phyloP scores from a whole-genome alignment of 2,329 filamentous ascomycete genomes.

The Colletotrichum tanaceti region DNA sequence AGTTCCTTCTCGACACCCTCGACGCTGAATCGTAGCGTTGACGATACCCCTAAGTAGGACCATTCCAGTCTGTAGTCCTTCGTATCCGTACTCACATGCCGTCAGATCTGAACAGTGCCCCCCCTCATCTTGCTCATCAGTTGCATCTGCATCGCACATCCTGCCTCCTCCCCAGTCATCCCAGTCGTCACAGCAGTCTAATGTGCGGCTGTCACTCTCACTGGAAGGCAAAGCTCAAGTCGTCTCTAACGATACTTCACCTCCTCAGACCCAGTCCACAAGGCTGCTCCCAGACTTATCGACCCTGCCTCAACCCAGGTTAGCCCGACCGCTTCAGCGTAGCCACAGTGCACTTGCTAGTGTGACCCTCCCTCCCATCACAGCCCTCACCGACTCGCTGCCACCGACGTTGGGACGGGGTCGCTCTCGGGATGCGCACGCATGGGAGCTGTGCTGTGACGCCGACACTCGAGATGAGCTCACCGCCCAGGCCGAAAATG shows the following conservation, averaged over 20 bases:
- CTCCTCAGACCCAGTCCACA: constrained; percentile 70
- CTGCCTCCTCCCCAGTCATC: constrained; percentile 50
- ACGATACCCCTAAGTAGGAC: constrained; percentile 61
- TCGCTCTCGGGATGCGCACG: constrained; percentile 86
- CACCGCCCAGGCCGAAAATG: constrained; percentile 83
- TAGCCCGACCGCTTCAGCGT: constrained; percentile 64
- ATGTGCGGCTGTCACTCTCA: constrained; percentile 83
- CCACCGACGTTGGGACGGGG: constrained; percentile 71
- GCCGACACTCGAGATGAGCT: constrained; percentile 82
- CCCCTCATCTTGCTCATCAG: constrained; percentile 56
- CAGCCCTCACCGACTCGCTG: constrained; percentile 62
- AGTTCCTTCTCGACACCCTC: constrained; percentile 64
- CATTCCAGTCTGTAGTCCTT: neutral
- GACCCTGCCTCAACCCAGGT: constrained; percentile 59
- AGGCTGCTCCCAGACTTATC: constrained; percentile 61
- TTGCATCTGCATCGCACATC: constrained; percentile 49
- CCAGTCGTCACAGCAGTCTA: constrained; percentile 51
- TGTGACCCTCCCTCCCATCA: constrained; percentile 68
- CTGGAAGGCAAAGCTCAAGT: constrained; percentile 93
- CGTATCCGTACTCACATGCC: constrained; percentile 36
- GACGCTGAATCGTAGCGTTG: constrained; percentile 51
- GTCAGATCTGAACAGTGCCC: constrained; percentile 58
- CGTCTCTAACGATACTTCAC: constrained; percentile 75
- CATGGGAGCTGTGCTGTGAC: constrained; percentile 93
- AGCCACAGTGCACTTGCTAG: constrained; percentile 76